Base-by-base conservation (phyloP, 2,329 filamentous ascomycete genomes). In the Xylaria sp. region DNA sequence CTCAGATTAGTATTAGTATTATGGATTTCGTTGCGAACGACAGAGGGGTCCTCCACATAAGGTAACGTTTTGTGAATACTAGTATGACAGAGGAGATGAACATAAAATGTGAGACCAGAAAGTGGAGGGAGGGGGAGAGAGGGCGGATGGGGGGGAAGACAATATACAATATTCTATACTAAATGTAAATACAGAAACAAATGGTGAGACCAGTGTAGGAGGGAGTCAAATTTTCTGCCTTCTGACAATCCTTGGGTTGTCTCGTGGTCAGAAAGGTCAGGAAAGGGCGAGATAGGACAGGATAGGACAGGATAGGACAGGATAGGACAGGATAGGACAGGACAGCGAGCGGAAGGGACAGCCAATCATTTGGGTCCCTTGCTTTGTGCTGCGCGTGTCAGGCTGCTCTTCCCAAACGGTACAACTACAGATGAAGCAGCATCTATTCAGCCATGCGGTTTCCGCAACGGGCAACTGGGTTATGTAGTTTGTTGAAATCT, bases 291-390 rank as follows among this genome's bases (percentile, higher is more conserved):
- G 8, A 28, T 28, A 28, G 28, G 4, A 36, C 33, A 36, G 33
- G 1, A 36, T 10, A 36, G 10, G 10, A 36, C 39, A 41, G 15
- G 39, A 41, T n/a, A 18, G 46, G n/a, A n/a, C n/a, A n/a, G n/a
- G 8, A 28, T 28, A 28, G 28, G 4, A 36, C 33, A 36, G 33
- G 1, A 36, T 10, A 36, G 10, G 10, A 36, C 39, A 41, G 15
- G 39, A 41, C 46, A 18, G 46, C 43, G 31, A 64, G 28, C 43
- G 60, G 46, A 41, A 71, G 18, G 46, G 60, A 51, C 28, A 55
- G 52, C 66, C 61, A 71, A 71, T 69, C 60, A 62, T 62, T 36
- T 36, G 25, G 23, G 31, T 43, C 63, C 64, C 64, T 71, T 65
- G 64, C 58, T 63, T 70, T 67, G 67, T 67, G n/a, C 18, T 36